Percentiles rank a stretch among this genome's conserved stretches.
Conservation (phyloP, 2,329 filamentous ascomycete species). For the Hirsutella thompsonii region DNA sequence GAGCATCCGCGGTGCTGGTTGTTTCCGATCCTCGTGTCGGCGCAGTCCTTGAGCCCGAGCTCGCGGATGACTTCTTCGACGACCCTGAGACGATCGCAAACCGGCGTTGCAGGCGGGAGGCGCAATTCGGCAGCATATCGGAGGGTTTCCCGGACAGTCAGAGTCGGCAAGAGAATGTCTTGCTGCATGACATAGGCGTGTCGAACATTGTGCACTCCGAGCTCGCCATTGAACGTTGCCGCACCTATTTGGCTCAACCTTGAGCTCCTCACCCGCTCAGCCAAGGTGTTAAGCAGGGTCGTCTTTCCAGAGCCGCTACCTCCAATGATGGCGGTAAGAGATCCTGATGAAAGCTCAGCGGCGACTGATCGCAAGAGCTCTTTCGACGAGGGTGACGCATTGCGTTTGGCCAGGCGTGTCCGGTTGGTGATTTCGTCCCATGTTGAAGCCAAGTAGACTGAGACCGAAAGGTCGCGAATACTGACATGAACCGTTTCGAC, state of each 20-base stretch:
- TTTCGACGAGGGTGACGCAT: constrained; percentile 26
- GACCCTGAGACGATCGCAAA: constrained; percentile 44
- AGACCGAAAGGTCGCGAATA: constrained; percentile 40
- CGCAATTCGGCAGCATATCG: constrained; percentile 61
- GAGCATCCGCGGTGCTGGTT: constrained; percentile 62
- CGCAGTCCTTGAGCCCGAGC: constrained; percentile 64
- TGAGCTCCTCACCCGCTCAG: constrained; percentile 50
- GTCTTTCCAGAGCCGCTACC: constrained; percentile 65
- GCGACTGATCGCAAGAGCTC: constrained; percentile 49
- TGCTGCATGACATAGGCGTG: constrained; percentile 67
- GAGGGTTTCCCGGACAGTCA: constrained; percentile 66
- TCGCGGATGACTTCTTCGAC: constrained; percentile 70
- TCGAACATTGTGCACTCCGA: constrained; percentile 39
- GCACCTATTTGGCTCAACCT: constrained; percentile 38
- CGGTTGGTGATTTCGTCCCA: constrained; percentile 35
- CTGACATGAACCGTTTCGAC: constrained; percentile 42
- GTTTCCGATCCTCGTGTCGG: constrained; percentile 61
- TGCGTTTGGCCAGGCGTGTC: constrained; percentile 22
- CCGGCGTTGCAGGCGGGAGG: constrained; percentile 47
- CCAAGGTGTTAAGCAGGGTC: constrained; percentile 57
- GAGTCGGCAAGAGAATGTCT: constrained; percentile 57
- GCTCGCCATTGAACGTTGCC: constrained; percentile 47
- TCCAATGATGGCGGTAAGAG: constrained; percentile 63
- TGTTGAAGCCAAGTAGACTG: constrained; percentile 45
- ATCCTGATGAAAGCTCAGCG: constrained; percentile 51